Conservation (phyloP, 140 eudicot genomes). For the Bidens hawaiensis region DNA sequence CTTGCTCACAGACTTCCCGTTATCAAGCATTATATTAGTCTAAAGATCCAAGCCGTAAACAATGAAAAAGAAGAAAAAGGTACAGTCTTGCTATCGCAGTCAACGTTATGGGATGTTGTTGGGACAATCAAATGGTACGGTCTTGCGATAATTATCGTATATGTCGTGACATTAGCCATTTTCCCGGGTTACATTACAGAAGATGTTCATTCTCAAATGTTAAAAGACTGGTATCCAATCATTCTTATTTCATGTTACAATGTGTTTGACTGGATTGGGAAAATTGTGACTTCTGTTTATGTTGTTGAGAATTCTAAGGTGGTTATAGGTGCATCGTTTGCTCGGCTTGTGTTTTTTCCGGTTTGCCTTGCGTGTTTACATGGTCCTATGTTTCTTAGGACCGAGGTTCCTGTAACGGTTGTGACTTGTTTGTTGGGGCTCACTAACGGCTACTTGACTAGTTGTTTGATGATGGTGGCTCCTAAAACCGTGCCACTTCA, state of each 20-base stretch:
- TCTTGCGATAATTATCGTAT: conserved; percentile 44
- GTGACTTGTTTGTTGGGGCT: conserved; percentile 88
- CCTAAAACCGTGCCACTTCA: conserved; percentile 74
- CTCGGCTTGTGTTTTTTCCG: conserved; percentile 63
- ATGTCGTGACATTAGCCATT: conserved; percentile 73
- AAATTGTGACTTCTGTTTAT: conserved; percentile 58
- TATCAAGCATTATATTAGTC: conserved; percentile 64
- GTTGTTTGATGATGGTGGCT: conserved; percentile 67
- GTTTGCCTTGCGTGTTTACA: conserved; percentile 73
- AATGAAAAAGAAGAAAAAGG: conserved; percentile 64
- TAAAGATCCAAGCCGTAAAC: conserved; percentile 59
- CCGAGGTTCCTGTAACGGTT: conserved; percentile 74
- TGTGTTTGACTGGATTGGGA: conserved; percentile 83
- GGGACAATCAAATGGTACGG: conserved; percentile 84
- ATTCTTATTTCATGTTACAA: conserved; percentile 65
- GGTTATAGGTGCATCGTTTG: conserved; percentile 70
- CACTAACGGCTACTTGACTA: conserved; percentile 86
- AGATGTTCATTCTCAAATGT: conserved; percentile 69
- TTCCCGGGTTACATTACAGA: conserved; percentile 95
- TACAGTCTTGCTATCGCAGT: conserved; percentile 39
- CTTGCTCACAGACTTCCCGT: conserved; percentile 81
- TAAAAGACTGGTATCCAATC: conserved; percentile 86
- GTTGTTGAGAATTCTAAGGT: conserved; percentile 59
- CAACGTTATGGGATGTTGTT: conserved; percentile 61
- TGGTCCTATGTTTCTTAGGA: conserved; percentile 72